A percentile compares a stretch with the other conserved stretches of the same genome.
Evolutionary conservation across 2,329 filamentous ascomycete genomes (phyloP).

Genomic region (Diaporthe ampelina): DNA sequence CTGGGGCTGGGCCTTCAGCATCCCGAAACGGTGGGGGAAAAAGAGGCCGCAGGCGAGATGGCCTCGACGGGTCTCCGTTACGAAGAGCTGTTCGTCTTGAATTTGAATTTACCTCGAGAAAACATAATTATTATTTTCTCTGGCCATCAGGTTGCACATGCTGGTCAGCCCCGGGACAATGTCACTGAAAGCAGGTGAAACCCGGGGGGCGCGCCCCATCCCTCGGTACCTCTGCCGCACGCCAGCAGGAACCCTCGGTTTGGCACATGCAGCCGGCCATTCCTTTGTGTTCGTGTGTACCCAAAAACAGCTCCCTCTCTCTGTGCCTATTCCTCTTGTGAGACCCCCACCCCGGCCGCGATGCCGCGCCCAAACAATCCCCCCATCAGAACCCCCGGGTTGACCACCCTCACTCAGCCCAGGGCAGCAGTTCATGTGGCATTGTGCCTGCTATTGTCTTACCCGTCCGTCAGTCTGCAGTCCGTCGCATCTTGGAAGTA

Average conservation of each 20-base stretch:
- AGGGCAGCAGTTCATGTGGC: background rate
- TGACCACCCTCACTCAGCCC: background rate
- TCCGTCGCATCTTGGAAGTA: background rate
- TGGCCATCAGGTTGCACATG: background rate
- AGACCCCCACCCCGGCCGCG: constrained; percentile 23
- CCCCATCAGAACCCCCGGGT: background rate
- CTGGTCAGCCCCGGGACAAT: background rate
- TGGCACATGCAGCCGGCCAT: constrained; percentile 19
- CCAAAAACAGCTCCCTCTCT: constrained; percentile 19
- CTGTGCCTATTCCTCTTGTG: background rate
- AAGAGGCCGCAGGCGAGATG: background rate
- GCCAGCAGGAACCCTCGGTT: constrained; percentile 28
- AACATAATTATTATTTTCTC: background rate
- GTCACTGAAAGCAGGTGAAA: constrained; percentile 32
- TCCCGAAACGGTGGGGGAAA: background rate
- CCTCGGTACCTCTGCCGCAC: constrained; percentile 30
- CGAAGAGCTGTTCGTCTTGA: background rate
- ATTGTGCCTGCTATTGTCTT: background rate
- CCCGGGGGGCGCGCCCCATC: constrained; percentile 18
- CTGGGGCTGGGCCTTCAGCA: constrained; percentile 2
- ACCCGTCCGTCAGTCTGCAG: background rate
- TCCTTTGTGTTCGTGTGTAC: background rate
- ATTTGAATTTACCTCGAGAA: constrained; percentile 20
- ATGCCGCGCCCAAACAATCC: background rate
- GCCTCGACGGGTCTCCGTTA: constrained; percentile 6